Conservation (phyloP, 2,329 filamentous ascomycete genomes). For the Venturia asperata region DNA sequence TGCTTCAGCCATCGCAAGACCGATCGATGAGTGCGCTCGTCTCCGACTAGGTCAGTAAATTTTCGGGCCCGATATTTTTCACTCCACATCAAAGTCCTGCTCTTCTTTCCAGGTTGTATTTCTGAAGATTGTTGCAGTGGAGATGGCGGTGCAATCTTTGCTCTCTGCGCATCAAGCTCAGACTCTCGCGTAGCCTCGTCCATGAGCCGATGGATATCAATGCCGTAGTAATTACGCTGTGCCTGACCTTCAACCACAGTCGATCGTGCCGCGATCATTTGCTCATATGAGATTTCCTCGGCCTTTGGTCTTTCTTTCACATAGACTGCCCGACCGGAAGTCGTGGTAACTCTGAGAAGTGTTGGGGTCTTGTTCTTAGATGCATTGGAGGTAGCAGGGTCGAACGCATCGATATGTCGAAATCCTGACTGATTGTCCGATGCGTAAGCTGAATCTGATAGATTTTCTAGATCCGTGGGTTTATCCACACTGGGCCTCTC, state of each 20-base stretch:
- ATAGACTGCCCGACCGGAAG: slow-evolving; percentile 34
- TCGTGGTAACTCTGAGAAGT: slow-evolving; percentile 12
- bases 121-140: slow-evolving; percentile 21
- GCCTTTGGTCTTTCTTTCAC: slow-evolving; percentile 48
- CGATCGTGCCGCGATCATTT: slow-evolving; percentile 61
- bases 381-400: background rate
- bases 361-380: background rate
- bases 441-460: slow-evolving; percentile 34
- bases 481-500: background rate
- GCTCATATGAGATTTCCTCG: slow-evolving; percentile 52
- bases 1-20: slow-evolving; percentile 89
- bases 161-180: slow-evolving; percentile 27
- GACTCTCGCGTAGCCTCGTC: slow-evolving; percentile 59
- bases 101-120: slow-evolving; percentile 26
- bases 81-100: slow-evolving; percentile 69
- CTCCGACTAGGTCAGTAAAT: slow-evolving; percentile 89
- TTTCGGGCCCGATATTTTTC: slow-evolving; percentile 92
- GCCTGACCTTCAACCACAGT: slow-evolving; percentile 57
- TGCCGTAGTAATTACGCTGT: slow-evolving; percentile 76
- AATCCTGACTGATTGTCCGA: slow-evolving; percentile 6
- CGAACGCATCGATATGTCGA: slow-evolving; percentile 3
- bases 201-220: slow-evolving; percentile 80
- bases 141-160: slow-evolving; percentile 30
- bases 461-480: slow-evolving; percentile 28
- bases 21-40: slow-evolving; percentile 84